Conservation (phyloP, 495 filamentous ascomycete genomes). For the Rhypophila decipiens region DNA sequence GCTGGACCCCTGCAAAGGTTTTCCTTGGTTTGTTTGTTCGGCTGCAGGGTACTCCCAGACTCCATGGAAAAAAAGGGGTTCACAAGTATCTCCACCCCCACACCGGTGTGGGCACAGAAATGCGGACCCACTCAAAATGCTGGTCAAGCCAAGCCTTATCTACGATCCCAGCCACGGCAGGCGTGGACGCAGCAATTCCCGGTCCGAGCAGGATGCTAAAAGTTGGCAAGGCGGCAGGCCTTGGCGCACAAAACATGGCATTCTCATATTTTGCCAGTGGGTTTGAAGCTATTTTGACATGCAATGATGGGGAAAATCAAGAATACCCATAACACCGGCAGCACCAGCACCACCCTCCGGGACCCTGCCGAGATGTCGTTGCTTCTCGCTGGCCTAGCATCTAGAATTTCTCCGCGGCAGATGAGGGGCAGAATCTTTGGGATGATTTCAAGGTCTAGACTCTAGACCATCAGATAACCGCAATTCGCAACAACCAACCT, state of each 20-base stretch:
- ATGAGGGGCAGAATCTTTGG: no score
- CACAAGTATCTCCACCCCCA: not conserved
- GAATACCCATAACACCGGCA: not conserved
- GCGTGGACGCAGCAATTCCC: no score
- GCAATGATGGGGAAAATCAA: not conserved
- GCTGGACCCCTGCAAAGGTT: no score
- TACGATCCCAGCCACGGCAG: no score
- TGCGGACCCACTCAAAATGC: no score
- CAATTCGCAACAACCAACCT: no score
- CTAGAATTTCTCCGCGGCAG: no score
- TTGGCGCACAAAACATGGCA: not conserved
- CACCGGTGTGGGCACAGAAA: not conserved
- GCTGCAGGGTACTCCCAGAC: not conserved
- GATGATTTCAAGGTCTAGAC: no score
- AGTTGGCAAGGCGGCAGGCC: not conserved
- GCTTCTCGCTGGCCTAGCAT: no score
- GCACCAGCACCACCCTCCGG: no score
- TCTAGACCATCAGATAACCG: no score
- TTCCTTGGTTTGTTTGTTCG: not conserved
- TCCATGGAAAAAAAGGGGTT: not conserved
- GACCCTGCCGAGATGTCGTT: not conserved
- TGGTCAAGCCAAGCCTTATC: not conserved
- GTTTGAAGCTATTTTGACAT: not conserved
- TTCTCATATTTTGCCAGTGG: not conserved
- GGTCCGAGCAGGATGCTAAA: not conserved